Evolutionary conservation across 208 protist species (phyloP), one percentile per base, ranked within the genome.

Genomic region (Leishmania mexicana): DNA sequence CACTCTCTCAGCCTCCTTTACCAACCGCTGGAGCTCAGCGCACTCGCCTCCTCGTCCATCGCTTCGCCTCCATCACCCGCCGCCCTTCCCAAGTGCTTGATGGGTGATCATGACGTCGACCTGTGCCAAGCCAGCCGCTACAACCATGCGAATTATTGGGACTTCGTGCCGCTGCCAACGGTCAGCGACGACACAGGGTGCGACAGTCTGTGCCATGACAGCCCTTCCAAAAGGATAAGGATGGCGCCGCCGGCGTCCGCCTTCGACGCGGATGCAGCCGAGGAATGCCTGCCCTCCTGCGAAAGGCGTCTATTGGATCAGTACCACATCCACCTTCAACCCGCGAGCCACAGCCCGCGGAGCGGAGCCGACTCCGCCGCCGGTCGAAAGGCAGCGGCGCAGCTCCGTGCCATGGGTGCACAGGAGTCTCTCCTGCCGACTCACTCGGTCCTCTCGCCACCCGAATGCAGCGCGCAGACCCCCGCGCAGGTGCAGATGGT

Each of bases 91-190:
- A 51, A 51, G 31, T 83, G 73, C 64, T 85, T 78, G 81, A 87
- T 90, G 87, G 83, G 84, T 83, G 70, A 81, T 78, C 75, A 78
- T 67, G 78, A 85, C 68, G 78, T 65, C 74, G 28, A 45, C 40
- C 76, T 91, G 24, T 89, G 88, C 83, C 86, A 89, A 53, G 88
- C 83, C 73, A 85, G 74, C 42, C 88, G 76, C 79, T 91, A 91
- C 76, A 81, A 79, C 51, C 40, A 87, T 57, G 60, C 38, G 13
- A 79, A 85, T 24, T 89, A 87, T 49, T 71, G 42, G 5, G 42
- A 75, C 60, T 19, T 75, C 2, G 79, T 75, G n/a, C 80, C 83
- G 24, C 67, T 81, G 40, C 80, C 86, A 15, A 87, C 83, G n/a
- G 28, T 64, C 60, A 35, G n/a, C 40, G 75, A 72, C 45, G 38